A percentile compares a stretch with the other conserved stretches of the same genome.
Conservation (phyloP, 2,329 filamentous ascomycete species). For the Aspergillus sp. region DNA sequence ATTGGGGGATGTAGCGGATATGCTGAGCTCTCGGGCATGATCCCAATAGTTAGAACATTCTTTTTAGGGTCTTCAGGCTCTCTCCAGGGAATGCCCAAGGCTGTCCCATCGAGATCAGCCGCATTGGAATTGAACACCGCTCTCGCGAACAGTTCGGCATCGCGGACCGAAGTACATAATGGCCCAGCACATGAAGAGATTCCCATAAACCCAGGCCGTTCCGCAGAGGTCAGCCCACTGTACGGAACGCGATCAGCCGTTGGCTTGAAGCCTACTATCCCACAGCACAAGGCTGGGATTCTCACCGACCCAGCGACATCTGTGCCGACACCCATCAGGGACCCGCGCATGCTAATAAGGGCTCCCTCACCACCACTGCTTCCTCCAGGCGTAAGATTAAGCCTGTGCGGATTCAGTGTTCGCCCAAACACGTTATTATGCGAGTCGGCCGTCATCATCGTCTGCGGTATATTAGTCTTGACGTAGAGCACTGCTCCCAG, state of each 20-base stretch:
- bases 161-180: slow-evolving; percentile 29
- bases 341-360: slow-evolving; percentile 58
- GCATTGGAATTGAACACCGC: no score
- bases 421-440: slow-evolving; percentile 60
- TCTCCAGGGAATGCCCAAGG: slow-evolving; percentile 36
- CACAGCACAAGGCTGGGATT: slow-evolving; percentile 51
- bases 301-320: slow-evolving; percentile 54
- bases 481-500: slow-evolving; percentile 65
- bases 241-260: slow-evolving; percentile 23
- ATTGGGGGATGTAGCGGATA: slow-evolving; percentile 55
- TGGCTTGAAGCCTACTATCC: slow-evolving; percentile 50
- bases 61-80: neutral
- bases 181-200: slow-evolving; percentile 13
- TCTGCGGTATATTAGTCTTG: slow-evolving; percentile 68
- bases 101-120: no score
- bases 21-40: slow-evolving; percentile 49
- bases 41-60: slow-evolving; percentile 47
- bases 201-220: slow-evolving; percentile 10
- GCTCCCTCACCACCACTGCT: slow-evolving; percentile 65
- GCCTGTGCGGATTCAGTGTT: slow-evolving; percentile 62
- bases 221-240: slow-evolving; percentile 18
- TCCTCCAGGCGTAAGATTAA: slow-evolving; percentile 60
- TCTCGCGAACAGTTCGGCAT: no score
- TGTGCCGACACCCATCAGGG: slow-evolving; percentile 59
- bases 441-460: slow-evolving; percentile 47